Conservation (phyloP, 371 early-diverging fungal genomes). For the Blakeslea trispora region DNA sequence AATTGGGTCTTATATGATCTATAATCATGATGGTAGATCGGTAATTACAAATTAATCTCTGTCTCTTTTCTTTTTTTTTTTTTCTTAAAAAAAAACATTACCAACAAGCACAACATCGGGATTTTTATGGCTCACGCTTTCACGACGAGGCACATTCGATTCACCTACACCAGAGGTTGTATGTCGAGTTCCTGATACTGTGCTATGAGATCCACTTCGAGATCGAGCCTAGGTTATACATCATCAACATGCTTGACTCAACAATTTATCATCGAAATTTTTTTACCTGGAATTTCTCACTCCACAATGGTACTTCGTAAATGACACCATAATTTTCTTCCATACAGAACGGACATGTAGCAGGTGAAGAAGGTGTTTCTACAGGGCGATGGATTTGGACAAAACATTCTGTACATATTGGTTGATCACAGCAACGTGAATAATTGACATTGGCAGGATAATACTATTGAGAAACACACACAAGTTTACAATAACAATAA, state of each 20-base stretch:
- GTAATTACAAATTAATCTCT: too few species aligned
- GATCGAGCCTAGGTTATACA: conserved; percentile 20
- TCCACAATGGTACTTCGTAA: conserved; percentile 63
- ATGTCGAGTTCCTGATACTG: conserved; percentile 36
- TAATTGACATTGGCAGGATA: conserved; percentile 92
- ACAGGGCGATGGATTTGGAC: conserved; percentile 85
- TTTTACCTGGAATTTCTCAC: conserved; percentile 32
- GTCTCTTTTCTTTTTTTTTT: neutral
- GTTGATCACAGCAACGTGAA: conserved; percentile 92
- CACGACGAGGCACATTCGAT: conserved; percentile 45
- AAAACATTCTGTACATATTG: conserved; percentile 95
- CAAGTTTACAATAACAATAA: too few species aligned
- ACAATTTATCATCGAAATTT: too few species aligned
- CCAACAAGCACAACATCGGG: conserved; percentile 78
- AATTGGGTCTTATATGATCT: conserved; percentile 83
- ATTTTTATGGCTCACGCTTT: conserved; percentile 59
- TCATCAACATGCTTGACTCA: too few species aligned
- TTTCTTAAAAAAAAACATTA: too few species aligned
- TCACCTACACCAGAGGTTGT: conserved; percentile 45
- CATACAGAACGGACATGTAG: conserved; percentile 89
- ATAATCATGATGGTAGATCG: too few species aligned
- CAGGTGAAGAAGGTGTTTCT: conserved; percentile 55
- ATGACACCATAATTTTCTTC: conserved; percentile 82
- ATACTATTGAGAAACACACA: conserved; percentile 60
- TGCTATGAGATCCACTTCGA: conserved; percentile 31